Evolutionary conservation across 1,139 yeast genomes (phyloP), one percentile per base, ranked within the genome.

Genomic region (Pichia sp.): DNA sequence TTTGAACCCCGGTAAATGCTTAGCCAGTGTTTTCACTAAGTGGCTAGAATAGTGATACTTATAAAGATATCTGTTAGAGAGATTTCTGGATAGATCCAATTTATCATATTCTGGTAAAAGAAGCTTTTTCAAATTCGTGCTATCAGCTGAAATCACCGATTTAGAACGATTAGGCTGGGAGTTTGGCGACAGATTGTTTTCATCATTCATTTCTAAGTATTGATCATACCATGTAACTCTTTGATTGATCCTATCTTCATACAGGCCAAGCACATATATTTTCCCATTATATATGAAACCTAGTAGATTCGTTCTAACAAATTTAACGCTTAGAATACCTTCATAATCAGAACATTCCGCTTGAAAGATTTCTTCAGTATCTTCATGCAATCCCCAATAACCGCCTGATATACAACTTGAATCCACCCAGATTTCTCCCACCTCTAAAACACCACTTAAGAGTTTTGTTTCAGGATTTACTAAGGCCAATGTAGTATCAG

Each of bases 351-450:
- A 69, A 56, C 95, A 84, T 50, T 77, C 77, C 0, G 95, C 95
- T 57, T 84, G 95, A 63, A 87, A 87, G 2, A 86, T 83, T 54
- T 72, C 74, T 49, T 78, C 81, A 0, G 95, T 83, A 46, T 85
- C 95, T 11, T 71, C 69, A 1, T 72, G 71, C 39, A 83, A 65
- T 0, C 87, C 92, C 80, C 87, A 87, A 57, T 85, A 86, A 0
- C 95, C 95, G 6, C 95, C 95, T 4, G 92, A 80, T 5, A 87
- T 66, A 49, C 95, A 84, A 3, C 92, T 95, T 48, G 90, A 80
- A 59, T 87, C 95, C 27, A 92, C 85, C 98, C 98, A 94, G 33
- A 92, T 83, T 61, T 92, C 99, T 27, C 98, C 98, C n/a, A 94
- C 84, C 52, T 85, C 90, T 55, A 86, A 78, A 40, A 72, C 77